Evolutionary conservation across 2,329 filamentous ascomycete species (phyloP), one percentile per base, ranked within the genome.

Genomic region (Colletotrichum truncatum): DNA sequence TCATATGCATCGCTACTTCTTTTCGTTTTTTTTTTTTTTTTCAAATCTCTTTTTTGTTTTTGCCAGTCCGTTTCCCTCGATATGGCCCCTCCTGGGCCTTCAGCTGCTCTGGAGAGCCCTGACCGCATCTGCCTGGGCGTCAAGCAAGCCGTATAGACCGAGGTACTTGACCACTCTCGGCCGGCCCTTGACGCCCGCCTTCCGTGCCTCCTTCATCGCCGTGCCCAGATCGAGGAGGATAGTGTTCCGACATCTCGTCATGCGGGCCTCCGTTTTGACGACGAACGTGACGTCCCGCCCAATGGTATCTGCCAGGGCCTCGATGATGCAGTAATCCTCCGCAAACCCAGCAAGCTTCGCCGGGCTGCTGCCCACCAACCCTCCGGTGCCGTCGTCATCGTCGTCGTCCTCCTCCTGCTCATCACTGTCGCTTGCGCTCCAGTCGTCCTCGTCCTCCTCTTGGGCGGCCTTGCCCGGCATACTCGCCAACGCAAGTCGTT

Each of bases 401-500:
- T 72, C 70, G 12, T 74, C 74, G 67, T 72, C 21, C 1, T 78
- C 74, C 6, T 69, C 66, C 9, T 71, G 73, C 4, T 71, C 70
- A 5, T 77, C 74, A 6, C 70, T 71, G 5, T 72, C 72, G 4
- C 70, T 69, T 21, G 73, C 71, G 6, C 72, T 72, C 4, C 80
- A 78, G 1, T 80, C 82, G 1, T 82, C 79, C 3, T 81, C 79
- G 10, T 80, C 77, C 3, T 80, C 77, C 77, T 76, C 41, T 71
- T 73, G 8, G 73, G 77, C 59, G 65, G 38, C 70, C 70, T 39
- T 72, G 3, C 7, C 70, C 65, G 74, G 74, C 32, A 74, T 23
- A 55, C 78, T 79, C 18, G 77, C 84, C 23, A 93, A 80, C 46
- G 88, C 85, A 25, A 94, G 76, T 32, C 82, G 81, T 39, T 84